These are phyloP conservation scores for Pichia insulana DNA, from an alignment of 805 yeast genomes.

Conservation along the genomic window DNA sequence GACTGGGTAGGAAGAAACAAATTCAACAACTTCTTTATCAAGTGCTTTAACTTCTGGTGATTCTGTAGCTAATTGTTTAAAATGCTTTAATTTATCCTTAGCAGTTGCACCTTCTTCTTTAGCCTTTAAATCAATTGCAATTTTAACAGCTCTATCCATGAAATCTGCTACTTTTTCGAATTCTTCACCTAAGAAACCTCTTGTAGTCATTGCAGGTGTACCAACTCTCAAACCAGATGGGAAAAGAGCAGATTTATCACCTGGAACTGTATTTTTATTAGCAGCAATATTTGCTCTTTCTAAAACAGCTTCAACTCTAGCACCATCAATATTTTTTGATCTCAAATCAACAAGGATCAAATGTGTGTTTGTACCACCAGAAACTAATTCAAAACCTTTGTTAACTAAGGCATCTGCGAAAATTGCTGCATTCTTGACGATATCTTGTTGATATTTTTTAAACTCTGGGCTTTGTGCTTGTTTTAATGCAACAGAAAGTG, in stretches of 20 bases:
- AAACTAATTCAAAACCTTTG: conserved; percentile 71
- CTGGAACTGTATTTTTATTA: conserved; percentile 94
- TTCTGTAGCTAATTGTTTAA: conserved; percentile 63
- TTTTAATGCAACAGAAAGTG: conserved; percentile 88
- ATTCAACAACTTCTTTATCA: conserved; percentile 56
- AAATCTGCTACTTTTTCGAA: conserved; percentile 72
- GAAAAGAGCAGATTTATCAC: conserved; percentile 89
- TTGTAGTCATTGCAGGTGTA: conserved; percentile 97
- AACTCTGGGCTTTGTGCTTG: conserved; percentile 88
- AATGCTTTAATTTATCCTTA: conserved; percentile 54
- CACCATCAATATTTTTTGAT: conserved; percentile 82
- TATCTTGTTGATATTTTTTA: conserved; percentile 75
- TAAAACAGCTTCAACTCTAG: conserved; percentile 84
- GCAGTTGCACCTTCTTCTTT: conserved; percentile 50
- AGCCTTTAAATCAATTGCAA: conserved; percentile 53
- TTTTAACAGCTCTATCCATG: conserved; percentile 69
- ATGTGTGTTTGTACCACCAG: conserved; percentile 93
- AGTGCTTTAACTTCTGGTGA: conserved; percentile 51
- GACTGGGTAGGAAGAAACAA: conserved; percentile 75
- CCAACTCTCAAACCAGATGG: conserved; percentile 97
- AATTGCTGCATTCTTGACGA: conserved; percentile 69
- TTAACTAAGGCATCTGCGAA: conserved; percentile 60
- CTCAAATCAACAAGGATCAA: conserved; percentile 78
- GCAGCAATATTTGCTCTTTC: conserved; percentile 90
- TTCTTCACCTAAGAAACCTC: conserved; percentile 78